phyloP scores from a whole-genome alignment of 176 grass and related monocot species.

The Tuctoria greenei region DNA sequence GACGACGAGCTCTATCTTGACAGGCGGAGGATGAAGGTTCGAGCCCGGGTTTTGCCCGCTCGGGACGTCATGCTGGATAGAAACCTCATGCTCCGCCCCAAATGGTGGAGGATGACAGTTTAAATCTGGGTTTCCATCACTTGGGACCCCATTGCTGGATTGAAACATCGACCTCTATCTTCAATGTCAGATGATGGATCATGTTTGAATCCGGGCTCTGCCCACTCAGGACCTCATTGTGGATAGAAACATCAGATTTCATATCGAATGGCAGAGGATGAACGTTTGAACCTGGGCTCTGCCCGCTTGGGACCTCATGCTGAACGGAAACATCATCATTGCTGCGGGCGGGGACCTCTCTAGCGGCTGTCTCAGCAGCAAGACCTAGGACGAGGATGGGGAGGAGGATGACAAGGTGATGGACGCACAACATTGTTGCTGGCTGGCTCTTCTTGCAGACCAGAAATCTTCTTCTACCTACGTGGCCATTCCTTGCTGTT shows the following conservation, averaged over 20 bases:
- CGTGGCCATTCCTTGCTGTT: neutral
- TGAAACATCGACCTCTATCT: rapidly evolving
- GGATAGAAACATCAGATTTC: neutral
- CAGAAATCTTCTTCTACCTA: neutral
- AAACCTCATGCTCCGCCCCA: neutral
- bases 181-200: rapidly evolving
- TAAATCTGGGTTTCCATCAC: neutral
- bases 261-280: neutral
- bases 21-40: neutral
- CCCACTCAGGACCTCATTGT: neutral
- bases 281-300: neutral
- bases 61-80: neutral
- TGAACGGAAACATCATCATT: neutral
- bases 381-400: neutral
- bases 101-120: neutral
- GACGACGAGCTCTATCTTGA: neutral
- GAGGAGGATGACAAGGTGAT: neutral
- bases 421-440: neutral
- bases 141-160: neutral
- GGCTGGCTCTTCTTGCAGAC: neutral
- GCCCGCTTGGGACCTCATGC: neutral
- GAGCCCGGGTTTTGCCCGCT: neutral
- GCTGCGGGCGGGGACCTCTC: neutral
- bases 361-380: neutral
- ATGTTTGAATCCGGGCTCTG: neutral